Conservation (phyloP, 1,139 yeast genomes). For the Keqinozyma sinolaborantium region DNA sequence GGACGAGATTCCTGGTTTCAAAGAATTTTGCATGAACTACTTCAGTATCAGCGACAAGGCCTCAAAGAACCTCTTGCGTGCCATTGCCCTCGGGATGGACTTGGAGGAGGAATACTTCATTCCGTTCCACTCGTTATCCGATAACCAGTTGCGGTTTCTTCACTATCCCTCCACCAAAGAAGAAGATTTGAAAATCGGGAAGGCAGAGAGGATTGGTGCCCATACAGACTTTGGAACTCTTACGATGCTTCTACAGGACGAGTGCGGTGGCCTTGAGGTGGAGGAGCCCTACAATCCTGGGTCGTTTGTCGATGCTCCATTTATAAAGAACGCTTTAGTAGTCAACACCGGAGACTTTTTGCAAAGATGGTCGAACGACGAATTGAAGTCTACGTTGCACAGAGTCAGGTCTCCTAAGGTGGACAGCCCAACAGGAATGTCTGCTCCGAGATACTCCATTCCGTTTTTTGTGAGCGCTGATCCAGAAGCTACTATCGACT, state of each 20-base stretch:
- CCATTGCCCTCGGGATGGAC: constrained; percentile 17
- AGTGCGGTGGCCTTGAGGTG: constrained; percentile 24
- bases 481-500: constrained; percentile 20
- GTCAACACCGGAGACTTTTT: constrained; percentile 27
- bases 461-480: constrained; percentile 25
- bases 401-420: constrained; percentile 18
- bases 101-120: constrained; percentile 16
- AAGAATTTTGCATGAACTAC: constrained; percentile 11
- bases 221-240: constrained; percentile 26
- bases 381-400: constrained; percentile 22
- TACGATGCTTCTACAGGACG: constrained; percentile 21
- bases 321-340: constrained; percentile 21
- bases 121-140: constrained; percentile 21
- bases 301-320: constrained; percentile 20
- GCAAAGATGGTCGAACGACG: constrained; percentile 27
- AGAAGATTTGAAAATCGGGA: constrained; percentile 9
- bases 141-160: constrained; percentile 16
- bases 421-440: constrained; percentile 12
- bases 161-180: constrained; percentile 21
- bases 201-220: constrained; percentile 26
- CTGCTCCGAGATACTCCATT: constrained; percentile 18
- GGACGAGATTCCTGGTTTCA: constrained; percentile 16
- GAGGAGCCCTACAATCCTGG: constrained; percentile 23
- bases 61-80: constrained; percentile 2
- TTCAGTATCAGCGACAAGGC: constrained; percentile 5